These are phyloP conservation scores for Metarhizium sp. DNA, from an alignment of 2,329 filamentous ascomycete species.

Conservation along the genomic window DNA sequence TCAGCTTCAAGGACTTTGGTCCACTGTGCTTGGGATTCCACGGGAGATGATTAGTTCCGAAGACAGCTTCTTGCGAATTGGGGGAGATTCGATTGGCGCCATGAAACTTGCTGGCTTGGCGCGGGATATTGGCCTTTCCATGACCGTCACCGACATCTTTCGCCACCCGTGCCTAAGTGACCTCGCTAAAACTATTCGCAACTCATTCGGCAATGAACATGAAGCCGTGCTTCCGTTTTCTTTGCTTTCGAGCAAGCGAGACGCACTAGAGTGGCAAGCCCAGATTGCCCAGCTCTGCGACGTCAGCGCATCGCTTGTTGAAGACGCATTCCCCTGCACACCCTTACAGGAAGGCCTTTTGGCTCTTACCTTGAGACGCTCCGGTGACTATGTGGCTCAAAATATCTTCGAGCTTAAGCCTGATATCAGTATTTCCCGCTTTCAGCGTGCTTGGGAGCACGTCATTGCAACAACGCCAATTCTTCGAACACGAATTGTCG, in stretches of 20 bases:
- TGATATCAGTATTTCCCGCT: not conserved
- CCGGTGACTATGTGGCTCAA: slow-evolving; percentile 2
- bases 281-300: not conserved
- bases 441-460: slow-evolving; percentile 3
- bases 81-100: slow-evolving; percentile 8
- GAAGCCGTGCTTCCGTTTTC: not conserved
- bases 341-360: slow-evolving; percentile 5
- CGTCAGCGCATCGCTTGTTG: not conserved
- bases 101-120: slow-evolving; percentile 30
- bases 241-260: not conserved
- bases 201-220: not conserved
- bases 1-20: slow-evolving; percentile 8
- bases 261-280: not conserved
- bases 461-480: slow-evolving; percentile 1
- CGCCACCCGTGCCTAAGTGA: slow-evolving; percentile 4
- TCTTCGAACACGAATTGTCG: slow-evolving; percentile 4
- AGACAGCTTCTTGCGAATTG: slow-evolving; percentile 7
- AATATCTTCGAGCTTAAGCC: not conserved
- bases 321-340: slow-evolving; percentile 4
- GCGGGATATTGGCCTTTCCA: slow-evolving; percentile 19
- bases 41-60: slow-evolving; percentile 3
- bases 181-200: not conserved
- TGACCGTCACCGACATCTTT: slow-evolving; percentile 32
- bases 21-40: slow-evolving; percentile 4
- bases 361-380: not conserved